Evolutionary conservation across 192 early-diverging fungal species (phyloP).

Genomic region (Entomortierella lignicola): DNA sequence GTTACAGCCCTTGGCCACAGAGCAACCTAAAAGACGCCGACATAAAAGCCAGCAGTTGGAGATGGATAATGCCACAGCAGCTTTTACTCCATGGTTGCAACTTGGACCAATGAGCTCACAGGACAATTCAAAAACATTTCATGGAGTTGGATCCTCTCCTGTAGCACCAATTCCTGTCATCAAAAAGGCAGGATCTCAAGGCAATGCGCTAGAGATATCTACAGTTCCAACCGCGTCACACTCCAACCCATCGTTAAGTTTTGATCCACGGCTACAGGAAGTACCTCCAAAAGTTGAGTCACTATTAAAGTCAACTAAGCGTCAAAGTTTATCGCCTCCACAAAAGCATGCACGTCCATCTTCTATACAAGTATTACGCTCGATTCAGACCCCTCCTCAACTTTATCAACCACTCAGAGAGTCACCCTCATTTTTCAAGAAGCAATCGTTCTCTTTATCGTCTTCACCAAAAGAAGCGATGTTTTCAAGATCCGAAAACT

Average conservation of each 20-base stretch:
- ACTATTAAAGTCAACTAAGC: neutral
- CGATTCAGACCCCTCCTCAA: neutral
- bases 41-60: conserved; percentile 32
- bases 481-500: neutral
- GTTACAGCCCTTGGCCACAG: neutral
- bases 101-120: conserved; percentile 19
- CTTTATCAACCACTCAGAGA: conserved; percentile 19
- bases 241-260: neutral
- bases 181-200: conserved; percentile 1
- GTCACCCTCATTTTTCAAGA: conserved; percentile 28
- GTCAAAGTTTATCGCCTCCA: neutral
- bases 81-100: conserved; percentile 25
- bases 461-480: neutral
- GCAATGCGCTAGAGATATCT: neutral
- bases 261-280: neutral
- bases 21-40: conserved; percentile 14
- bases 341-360: neutral
- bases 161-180: neutral
- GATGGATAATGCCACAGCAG: neutral
- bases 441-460: neutral
- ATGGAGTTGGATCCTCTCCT: conserved; percentile 20
- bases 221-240: neutral
- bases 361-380: neutral
- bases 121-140: conserved; percentile 40
- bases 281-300: neutral